Conservation (phyloP, 768 basidiomycete genomes). For the Postia placenta region DNA sequence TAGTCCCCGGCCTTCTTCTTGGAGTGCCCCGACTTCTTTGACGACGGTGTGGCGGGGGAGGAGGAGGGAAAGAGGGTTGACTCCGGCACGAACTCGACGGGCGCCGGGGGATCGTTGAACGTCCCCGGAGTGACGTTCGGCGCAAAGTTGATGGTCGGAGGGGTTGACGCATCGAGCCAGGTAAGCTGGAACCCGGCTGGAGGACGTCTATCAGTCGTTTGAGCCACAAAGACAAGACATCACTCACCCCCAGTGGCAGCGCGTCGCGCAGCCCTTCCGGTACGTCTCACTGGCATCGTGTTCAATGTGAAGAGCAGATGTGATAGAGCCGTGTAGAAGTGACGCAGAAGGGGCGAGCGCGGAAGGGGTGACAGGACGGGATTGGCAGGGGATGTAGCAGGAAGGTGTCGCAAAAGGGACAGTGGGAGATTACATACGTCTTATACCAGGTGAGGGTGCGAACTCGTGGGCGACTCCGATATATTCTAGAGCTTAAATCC, state of each 20-base stretch:
- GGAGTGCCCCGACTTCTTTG: slow-evolving; percentile 35
- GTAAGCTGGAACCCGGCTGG: slow-evolving; percentile 8
- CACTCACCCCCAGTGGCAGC: slow-evolving; percentile 13
- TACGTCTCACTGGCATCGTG: slow-evolving; percentile 17
- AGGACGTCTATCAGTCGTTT: too few relatives aligned
- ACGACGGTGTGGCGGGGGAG: slow-evolving; percentile 1
- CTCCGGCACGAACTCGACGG: slow-evolving; percentile 32
- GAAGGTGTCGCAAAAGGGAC: slow-evolving; percentile 19
- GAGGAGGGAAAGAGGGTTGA: slow-evolving; percentile 50
- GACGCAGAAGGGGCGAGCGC: neutral
- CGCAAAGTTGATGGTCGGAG: slow-evolving; percentile 46
- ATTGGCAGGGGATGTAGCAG: slow-evolving; percentile 15
- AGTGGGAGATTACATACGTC: slow-evolving; percentile 21
- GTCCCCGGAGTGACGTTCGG: slow-evolving; percentile 53
- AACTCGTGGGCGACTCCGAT: slow-evolving; percentile 14
- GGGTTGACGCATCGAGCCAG: slow-evolving; percentile 6
- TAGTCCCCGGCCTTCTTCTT: slow-evolving; percentile 72
- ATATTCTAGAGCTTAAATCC: slow-evolving; percentile 2
- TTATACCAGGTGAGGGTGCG: slow-evolving; percentile 18
- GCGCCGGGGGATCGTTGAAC: slow-evolving; percentile 42
- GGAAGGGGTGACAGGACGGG: slow-evolving; percentile 14
- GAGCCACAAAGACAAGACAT: too few relatives aligned
- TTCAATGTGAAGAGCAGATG: slow-evolving; percentile 10
- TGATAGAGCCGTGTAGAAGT: slow-evolving; percentile 4
- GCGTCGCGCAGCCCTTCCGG: slow-evolving; percentile 13